These are phyloP conservation scores for Herpomyces periplanetae DNA, from an alignment of 2,329 filamentous ascomycete genomes.

Conservation along the genomic window DNA sequence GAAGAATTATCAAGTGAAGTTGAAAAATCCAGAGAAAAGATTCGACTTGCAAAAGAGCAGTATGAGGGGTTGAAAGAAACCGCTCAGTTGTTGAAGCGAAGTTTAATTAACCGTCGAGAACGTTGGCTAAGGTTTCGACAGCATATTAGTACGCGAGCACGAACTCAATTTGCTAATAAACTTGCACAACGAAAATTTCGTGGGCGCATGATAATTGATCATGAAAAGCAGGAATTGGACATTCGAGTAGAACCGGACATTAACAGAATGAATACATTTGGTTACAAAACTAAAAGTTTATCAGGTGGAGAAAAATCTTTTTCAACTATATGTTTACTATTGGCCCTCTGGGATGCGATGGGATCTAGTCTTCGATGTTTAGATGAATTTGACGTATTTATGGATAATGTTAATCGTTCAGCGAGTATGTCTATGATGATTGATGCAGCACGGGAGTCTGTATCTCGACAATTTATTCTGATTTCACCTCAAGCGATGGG, in stretches of 20 bases:
- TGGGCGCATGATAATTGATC: conserved; percentile 38
- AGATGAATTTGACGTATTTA: conserved; percentile 96
- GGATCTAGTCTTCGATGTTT: conserved; percentile 72
- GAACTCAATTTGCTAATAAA: conserved; percentile 52
- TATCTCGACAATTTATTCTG: conserved; percentile 75
- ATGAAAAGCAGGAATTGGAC: conserved; percentile 28
- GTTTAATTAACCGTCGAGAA: conserved; percentile 24
- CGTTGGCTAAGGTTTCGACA: conserved; percentile 50
- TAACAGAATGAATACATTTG: conserved; percentile 24
- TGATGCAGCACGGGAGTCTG: conserved; percentile 37
- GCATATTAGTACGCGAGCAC: conserved; percentile 46
- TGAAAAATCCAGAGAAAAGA: too few species aligned
- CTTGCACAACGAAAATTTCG: conserved; percentile 63
- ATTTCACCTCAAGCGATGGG: conserved; percentile 66
- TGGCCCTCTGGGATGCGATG: conserved; percentile 92
- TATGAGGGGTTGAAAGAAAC: too few species aligned
- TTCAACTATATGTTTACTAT: conserved; percentile 64
- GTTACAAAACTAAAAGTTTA: conserved; percentile 55
- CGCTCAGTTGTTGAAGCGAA: conserved; percentile 14
- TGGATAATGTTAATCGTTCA: conserved; percentile 82
- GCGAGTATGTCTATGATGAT: conserved; percentile 85
- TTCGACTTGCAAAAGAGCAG: too few species aligned
- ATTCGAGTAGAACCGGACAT: conserved; percentile 28
- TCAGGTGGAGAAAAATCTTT: conserved; percentile 95
- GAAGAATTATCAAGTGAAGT: too few species aligned